Conservation (phyloP, 495 filamentous ascomycete genomes). For the Hyphodiscus hymeniophilus region DNA sequence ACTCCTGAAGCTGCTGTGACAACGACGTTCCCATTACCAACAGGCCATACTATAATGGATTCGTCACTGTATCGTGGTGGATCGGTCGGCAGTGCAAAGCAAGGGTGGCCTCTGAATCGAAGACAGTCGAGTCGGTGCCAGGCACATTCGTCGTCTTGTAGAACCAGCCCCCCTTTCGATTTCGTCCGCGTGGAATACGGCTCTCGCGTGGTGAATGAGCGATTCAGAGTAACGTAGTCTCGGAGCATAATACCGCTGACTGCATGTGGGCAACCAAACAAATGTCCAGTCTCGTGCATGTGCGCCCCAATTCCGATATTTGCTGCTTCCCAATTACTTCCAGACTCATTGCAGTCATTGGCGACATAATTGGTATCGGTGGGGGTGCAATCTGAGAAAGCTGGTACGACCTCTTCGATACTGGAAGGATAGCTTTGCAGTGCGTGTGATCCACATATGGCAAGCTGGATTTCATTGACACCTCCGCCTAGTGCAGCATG, state of each 20-base stretch:
- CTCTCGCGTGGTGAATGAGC: constrained; percentile 72
- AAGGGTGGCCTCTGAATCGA: constrained; percentile 83
- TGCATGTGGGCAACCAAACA: constrained; percentile 82
- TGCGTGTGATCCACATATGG: constrained; percentile 82
- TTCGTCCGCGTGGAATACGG: constrained; percentile 78
- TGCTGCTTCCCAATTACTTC: constrained; percentile 85
- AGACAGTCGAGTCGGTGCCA: constrained; percentile 88
- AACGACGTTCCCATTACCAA: constrained; percentile 72
- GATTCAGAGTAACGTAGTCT: constrained; percentile 75
- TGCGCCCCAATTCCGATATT: constrained; percentile 90
- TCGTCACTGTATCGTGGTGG: constrained; percentile 54
- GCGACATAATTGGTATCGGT: constrained; percentile 75
- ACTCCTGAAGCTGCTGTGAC: constrained; percentile 76
- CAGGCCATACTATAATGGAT: constrained; percentile 80
- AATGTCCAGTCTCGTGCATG: constrained; percentile 78
- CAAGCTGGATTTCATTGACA: constrained; percentile 62
- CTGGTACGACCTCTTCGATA: constrained; percentile 77
- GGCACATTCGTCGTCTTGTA: constrained; percentile 67
- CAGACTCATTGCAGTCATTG: constrained; percentile 76
- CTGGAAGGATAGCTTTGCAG: constrained; percentile 79
- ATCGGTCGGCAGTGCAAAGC: constrained; percentile 79
- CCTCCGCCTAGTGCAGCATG: constrained; percentile 75
- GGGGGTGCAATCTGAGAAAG: constrained; percentile 80
- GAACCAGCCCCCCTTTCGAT: constrained; percentile 65
- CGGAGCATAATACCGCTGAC: constrained; percentile 82